Base-by-base conservation (phyloP, 1,284 basidiomycete genomes). In the Tilletia caries region DNA sequence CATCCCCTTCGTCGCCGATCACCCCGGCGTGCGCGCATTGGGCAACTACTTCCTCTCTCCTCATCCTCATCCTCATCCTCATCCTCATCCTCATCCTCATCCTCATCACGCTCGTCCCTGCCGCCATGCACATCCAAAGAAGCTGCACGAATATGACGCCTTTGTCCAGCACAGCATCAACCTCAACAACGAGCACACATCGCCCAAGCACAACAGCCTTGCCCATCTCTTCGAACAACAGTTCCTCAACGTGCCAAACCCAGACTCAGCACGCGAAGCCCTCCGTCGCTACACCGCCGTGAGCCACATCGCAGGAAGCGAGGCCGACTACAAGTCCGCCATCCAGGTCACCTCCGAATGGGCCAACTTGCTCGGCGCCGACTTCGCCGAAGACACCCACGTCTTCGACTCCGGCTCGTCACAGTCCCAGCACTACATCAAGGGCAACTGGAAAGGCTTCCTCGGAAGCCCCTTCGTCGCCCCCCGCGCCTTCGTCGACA, bases 391-490 rank as follows among this genome's bases (percentile, higher is more conserved):
- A 10, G 54, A 82, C 37, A 65, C 75, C 0, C 66, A 73, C 37
- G 71, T 83, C 64, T 79, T 76, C 34, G 80, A 83, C n/a, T 79
- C 81, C 6, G 81, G 81, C 32, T 74, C 76, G 8, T 2, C 67
- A 34, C 65, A 78, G 29, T 72, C 71, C 18, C 76, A 74, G 65
- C 70, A 73, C 1, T 73, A 72, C 65, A 71, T 82, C 67, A 75
- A 58, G 15, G 76, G 73, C 27, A 27, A 50, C 46, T 37, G 29
- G 41, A 46, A 52, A 13, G 27, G 44, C 1, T 8, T 23, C 23
- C 48, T 37, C n/a, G 2, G n/a, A 46, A 18, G 32, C 15, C 52
- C 71, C n/a, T 23, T 66, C 20, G 66, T 62, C 54, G n/a, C 65
- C 20, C 70, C 70, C 3, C 73, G 78, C 18, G 80, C 78, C 0